These are phyloP conservation scores for Penicillium manginii DNA, from an alignment of 495 filamentous ascomycete genomes.

Conservation along the genomic window DNA sequence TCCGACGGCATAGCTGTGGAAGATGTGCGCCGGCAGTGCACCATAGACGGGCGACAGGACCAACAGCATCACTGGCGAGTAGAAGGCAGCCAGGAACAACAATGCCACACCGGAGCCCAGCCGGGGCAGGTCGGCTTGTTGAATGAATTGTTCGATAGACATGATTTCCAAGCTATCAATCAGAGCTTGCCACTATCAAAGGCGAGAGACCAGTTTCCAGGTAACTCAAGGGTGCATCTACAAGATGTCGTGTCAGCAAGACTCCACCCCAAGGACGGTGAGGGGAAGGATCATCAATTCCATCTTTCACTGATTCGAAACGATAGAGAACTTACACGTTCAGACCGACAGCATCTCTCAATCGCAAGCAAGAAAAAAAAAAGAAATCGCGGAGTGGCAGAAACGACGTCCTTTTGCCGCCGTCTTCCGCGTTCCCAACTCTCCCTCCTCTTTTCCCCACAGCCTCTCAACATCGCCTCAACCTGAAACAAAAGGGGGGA, in stretches of 20 bases:
- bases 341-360: slow-evolving; percentile 20
- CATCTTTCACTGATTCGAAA: background rate
- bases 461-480: slow-evolving; percentile 2
- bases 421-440: slow-evolving; percentile 33
- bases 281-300: background rate
- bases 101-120: slow-evolving; percentile 46
- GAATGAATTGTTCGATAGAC: slow-evolving; percentile 32
- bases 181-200: slow-evolving; percentile 9
- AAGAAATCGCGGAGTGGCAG: slow-evolving; percentile 25
- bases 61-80: slow-evolving; percentile 73
- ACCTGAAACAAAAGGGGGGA: slow-evolving; percentile 9
- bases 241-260: slow-evolving; percentile 11
- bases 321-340: slow-evolving; percentile 24
- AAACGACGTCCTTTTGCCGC: slow-evolving; percentile 36
- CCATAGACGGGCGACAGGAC: slow-evolving; percentile 86
- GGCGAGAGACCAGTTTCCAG: background rate
- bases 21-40: slow-evolving; percentile 69
- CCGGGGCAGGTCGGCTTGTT: slow-evolving; percentile 33
- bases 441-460: slow-evolving; percentile 15
- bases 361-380: slow-evolving; percentile 20
- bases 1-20: slow-evolving; percentile 68
- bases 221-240: slow-evolving; percentile 13
- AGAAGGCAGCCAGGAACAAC: slow-evolving; percentile 70
- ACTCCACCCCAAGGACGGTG: background rate
- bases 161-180: slow-evolving; percentile 27